Base-by-base conservation (phyloP, 2,329 filamentous ascomycete species). In the Nannizziopsis arthrosporioides region DNA sequence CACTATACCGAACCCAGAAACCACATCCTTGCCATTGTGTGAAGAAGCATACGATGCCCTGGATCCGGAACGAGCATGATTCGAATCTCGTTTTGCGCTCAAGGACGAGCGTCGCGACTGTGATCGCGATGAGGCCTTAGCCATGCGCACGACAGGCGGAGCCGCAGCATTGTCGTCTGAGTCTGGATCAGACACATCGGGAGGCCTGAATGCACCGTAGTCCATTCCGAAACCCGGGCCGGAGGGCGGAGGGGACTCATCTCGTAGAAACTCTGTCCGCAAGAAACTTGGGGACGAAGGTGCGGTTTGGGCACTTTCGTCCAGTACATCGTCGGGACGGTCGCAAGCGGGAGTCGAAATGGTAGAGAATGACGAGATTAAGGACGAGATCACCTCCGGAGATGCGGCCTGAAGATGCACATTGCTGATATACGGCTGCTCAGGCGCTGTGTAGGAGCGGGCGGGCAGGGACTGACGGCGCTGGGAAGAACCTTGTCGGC, bases 121-220 rank as follows among this genome's bases (percentile, higher is more conserved):
- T 57, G 81, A 78, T 47, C 84, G 85, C 44, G 84, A 86, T 0
- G 85, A 85, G 6, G 82, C 83, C 63, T 89, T 89, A 30, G 86
- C 78, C 30, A 89, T 94, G 54, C 83, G 81, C 57, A 93, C 77
- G 47, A 90, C 77, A 14, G 88, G 87, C 10, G 86, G 68, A 52
- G 73, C 69, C 30, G 76, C 76, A 37, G 75, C 75, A 66, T 79
- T 74, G 61, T 78, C 74, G 32, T 72, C 68, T 55, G 71, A 68
- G 42, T 70, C 66, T 32, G 73, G 70, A 42, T 76, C 70, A 39
- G 69, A 60, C 10, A 73, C 59, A 14, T 77, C 71, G 30, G 74
- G 69, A 41, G 74, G 68, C 43, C 74, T 70, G 63, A 78, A 82
- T 51, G 78, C 74, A 51, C 81, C 78, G 73, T 86, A 86, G 61